These are phyloP conservation scores for Spatholobus suberectus DNA, from an alignment of 306 rosid species.

Conservation along the genomic window DNA sequence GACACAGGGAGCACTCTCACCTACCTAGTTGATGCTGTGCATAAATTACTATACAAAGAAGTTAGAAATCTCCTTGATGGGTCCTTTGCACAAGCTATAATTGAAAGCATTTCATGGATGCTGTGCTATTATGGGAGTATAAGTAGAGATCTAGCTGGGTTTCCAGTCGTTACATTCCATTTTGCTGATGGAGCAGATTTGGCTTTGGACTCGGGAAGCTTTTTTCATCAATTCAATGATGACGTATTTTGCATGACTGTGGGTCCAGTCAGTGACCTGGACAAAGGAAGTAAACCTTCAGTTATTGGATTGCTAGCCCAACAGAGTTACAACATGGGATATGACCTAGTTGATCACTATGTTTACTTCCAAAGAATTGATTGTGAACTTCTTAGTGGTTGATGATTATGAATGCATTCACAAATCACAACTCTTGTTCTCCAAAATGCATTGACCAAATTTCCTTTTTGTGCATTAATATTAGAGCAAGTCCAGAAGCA, in stretches of 20 bases:
- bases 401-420: neutral
- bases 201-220: conserved; percentile 43
- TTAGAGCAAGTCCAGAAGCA: neutral
- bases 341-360: conserved; percentile 28
- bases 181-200: conserved; percentile 48
- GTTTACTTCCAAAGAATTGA: conserved; percentile 53
- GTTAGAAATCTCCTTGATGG: conserved; percentile 17
- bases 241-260: conserved; percentile 41
- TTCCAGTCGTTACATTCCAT: conserved; percentile 51
- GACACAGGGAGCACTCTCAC: conserved; percentile 45
- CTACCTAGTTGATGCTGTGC: conserved; percentile 37
- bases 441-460: neutral
- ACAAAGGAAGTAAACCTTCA: neutral
- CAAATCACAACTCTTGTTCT: neutral
- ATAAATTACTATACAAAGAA: conserved; percentile 22
- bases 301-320: conserved; percentile 51
- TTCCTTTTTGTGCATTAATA: neutral
- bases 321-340: conserved; percentile 55
- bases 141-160: conserved; percentile 42
- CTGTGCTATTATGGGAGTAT: conserved; percentile 43
- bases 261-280: neutral
- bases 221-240: conserved; percentile 19
- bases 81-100: neutral
- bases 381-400: conserved; percentile 48
- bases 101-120: neutral